Percentiles rank a stretch among this genome's conserved stretches.
Evolutionary conservation across 73 alveolate species (phyloP).

Genomic region (Stentor roeselii): DNA sequence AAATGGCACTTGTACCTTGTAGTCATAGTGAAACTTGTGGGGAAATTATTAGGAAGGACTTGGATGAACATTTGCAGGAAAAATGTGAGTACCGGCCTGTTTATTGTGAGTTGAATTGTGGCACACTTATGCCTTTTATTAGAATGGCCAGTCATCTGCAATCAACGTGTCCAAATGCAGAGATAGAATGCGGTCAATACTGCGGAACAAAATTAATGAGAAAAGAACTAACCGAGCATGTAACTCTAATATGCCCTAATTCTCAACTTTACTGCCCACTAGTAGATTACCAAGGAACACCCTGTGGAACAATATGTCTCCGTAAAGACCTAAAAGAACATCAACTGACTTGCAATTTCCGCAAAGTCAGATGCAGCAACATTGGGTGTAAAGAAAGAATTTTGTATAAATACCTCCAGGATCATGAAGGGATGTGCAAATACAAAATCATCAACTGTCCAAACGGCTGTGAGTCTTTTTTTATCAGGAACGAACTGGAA

Average conservation of each 20-base stretch:
- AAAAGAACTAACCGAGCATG: constrained; percentile 69
- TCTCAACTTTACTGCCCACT: constrained; percentile 63
- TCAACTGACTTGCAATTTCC: constrained; percentile 50
- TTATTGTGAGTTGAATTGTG: constrained; percentile 42
- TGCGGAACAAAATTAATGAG: constrained; percentile 70
- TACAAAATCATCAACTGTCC: constrained; percentile 66
- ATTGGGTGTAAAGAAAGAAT: constrained; percentile 52
- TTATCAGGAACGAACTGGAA: constrained; percentile 32
- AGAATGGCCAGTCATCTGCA: constrained; percentile 52
- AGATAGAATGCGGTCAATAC: constrained; percentile 51
- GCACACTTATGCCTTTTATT: constrained; percentile 46
- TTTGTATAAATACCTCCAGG: constrained; percentile 41
- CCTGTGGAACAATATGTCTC: constrained; percentile 55
- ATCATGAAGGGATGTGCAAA: constrained; percentile 70
- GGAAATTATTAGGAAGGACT: constrained; percentile 39
- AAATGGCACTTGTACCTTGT: constrained; percentile 41
- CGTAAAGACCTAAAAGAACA: constrained; percentile 77
- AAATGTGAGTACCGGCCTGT: constrained; percentile 56
- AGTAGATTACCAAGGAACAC: constrained; percentile 47
- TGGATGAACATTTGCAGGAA: constrained; percentile 37
- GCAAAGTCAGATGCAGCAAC: constrained; percentile 56
- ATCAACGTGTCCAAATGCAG: constrained; percentile 57
- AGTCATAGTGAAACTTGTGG: constrained; percentile 51
- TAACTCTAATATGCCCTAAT: constrained; percentile 58
- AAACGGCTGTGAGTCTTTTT: constrained; percentile 56